Evolutionary conservation across 768 basidiomycete genomes (phyloP), one percentile per base, ranked within the genome.

Genomic region (Pulveroboletus sp.): DNA sequence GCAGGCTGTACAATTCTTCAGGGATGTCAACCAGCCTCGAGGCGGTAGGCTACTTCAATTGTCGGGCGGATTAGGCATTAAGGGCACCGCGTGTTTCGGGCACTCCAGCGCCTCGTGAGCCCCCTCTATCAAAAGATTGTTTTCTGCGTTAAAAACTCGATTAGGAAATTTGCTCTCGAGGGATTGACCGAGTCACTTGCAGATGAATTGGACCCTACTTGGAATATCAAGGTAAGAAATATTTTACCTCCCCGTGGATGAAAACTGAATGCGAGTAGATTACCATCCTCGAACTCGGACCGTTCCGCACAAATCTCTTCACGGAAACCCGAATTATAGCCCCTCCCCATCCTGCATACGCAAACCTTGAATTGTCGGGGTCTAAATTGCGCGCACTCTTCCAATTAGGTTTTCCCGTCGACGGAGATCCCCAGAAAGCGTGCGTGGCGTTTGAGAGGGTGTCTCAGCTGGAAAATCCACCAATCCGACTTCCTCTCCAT

Each of bases 31-130:
- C 47, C 54, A 64, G 8, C 66, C 71, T 10, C 50, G 17, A 6
- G 70, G 71, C 0, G 73, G 73, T 3, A 64, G 62, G 14, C 56
- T 74, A 1, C 53, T 73, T n/a, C 71, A 75, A 39, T 44, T 62
- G 41, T 68, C 66, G 4, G 71, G 70, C 8, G 47, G 52, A 14
- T 3, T 53, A 15, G 71, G 62, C 0, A 15, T 70, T 17, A 2
- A 2, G 4, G 56, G 57, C 8, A 0, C 0, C 0, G 41, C 62
- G 3, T 54, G 42, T 4, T 46, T 43, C 3, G 57, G 57, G 11
- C 47, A 61, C 30, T 70, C 69, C 45, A 38, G 57, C 28, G 69
- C 67, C 17, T 44, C 59, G 66, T 69, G 31, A 47, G 57, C 40
- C 4, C 5, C 9, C n/a, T 33, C 36, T 1, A 11, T 37, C 35